Evolutionary conservation across 345 rosid species (phyloP), one percentile per base, ranked within the genome.

Genomic region (Citrus hindsii): DNA sequence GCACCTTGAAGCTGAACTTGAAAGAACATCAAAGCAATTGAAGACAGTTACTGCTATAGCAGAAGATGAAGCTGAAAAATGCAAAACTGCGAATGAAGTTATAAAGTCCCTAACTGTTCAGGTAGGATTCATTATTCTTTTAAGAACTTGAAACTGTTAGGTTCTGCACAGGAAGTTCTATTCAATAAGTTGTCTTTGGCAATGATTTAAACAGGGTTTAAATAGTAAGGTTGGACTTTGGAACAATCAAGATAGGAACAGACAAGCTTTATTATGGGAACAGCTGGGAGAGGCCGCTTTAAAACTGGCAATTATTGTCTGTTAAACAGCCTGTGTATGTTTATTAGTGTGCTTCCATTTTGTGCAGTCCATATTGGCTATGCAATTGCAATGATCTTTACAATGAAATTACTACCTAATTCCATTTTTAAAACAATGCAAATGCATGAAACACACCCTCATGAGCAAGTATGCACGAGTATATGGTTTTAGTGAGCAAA

Each of bases 41-140:
- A 90, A 86, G 85, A 87, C 90, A 59, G 94, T 90, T 53, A 86
- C 94, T 75, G 91, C 87, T 76, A 85, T 88, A 76, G 97, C 95
- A 68, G 85, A 89, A 79, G 91, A 90, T 82, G 98, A 95, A 89
- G 98, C 92, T 82, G 92, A 87, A 76, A 94, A 90, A 80, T 89
- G 92, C 88, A 90, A 82, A 84, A 86, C 97, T 24, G 98, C 98
- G 8, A 93, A 90, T 73, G 98, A 91, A 69, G 93, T 92, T 78
- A 92, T 93, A 30, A 89, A 83, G 85, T 87, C 94, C 32, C 86
- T 95, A 38, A 89, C 93, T 71, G 79, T 87, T 88, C 97, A 95
- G 98, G 98, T 92, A 80, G 67, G 79, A 66, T 66, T 65, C 28
- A 60, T 74, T 65, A 2, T 37, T 5, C 30, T 67, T 53, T 40